Evolutionary conservation across 2,329 filamentous ascomycete species (phyloP).

Genomic region (Thelonectria discophora): DNA sequence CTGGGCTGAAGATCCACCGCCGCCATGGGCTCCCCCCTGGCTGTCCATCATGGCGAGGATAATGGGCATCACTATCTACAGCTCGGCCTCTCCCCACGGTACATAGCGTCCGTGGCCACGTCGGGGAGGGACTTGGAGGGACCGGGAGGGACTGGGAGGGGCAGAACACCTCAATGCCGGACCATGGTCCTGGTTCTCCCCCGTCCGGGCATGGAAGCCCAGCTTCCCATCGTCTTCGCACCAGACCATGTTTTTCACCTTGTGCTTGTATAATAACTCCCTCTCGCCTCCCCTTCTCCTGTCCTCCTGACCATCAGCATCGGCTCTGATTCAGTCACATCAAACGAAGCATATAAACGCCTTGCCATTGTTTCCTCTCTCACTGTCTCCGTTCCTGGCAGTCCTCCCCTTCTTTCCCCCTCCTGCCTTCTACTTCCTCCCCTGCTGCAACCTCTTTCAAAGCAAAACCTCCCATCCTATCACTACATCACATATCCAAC

Average conservation of each 20-base stretch:
- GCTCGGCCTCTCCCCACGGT: slow-evolving; percentile 27
- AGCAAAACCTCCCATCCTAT: neutral
- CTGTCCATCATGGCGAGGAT: slow-evolving; percentile 13
- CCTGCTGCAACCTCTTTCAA: no score
- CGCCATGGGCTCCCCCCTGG: slow-evolving; percentile 30
- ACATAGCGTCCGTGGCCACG: slow-evolving; percentile 23
- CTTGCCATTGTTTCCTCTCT: slow-evolving; percentile 2
- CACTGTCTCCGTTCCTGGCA: neutral
- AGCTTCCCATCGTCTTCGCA: slow-evolving; percentile 20
- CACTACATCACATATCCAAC: neutral
- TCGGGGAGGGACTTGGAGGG: slow-evolving; percentile 13
- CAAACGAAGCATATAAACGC: slow-evolving; percentile 16
- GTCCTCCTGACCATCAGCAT: neutral
- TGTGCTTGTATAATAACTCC: slow-evolving; percentile 26
- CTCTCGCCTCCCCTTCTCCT: slow-evolving; percentile 14
- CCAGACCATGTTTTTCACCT: neutral
- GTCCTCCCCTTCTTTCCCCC: neutral
- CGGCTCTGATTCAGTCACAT: slow-evolving; percentile 27
- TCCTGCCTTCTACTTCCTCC: neutral
- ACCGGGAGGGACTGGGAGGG: slow-evolving; percentile 6
- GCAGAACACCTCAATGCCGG: slow-evolving; percentile 35
- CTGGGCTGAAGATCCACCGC: slow-evolving; percentile 33
- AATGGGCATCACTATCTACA: neutral
- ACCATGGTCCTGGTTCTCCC: slow-evolving; percentile 31
- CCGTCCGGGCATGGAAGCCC: slow-evolving; percentile 33